Evolutionary conservation across 139 green algal genomes (phyloP), one percentile per base, ranked within the genome.

Genomic region (Spirogloea muscicola): DNA sequence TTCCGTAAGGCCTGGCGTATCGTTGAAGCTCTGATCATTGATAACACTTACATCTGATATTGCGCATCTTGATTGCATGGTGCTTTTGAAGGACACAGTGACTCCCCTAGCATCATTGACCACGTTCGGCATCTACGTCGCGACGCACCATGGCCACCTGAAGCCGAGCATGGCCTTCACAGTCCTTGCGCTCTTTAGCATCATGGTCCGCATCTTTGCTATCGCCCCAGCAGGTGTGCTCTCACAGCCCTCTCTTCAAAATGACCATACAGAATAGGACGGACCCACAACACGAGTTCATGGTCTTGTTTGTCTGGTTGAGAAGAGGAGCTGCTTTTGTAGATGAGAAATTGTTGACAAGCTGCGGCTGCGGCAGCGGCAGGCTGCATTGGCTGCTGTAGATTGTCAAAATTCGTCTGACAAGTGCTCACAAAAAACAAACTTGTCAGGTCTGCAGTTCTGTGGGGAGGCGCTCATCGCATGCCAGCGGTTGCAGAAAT

Each of bases 171-270:
- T 40, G 9, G 57, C 69, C 10, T 77, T 77, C 43, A 37, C 46
- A 2, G 38, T 68, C 6, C 69, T 77, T 13, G 69, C 69, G 29
- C 25, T 77, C 34, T 77, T 77, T 57, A 70, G 57, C 39, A 68
- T 77, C 31, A 69, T 77, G 55, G 69, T 77, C 4, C 69, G 69
- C 1, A 57, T 77, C 55, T 77, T 77, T 40, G 68, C 58, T 57
- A 69, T 77, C 69, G 55, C 57, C 2, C 69, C 69, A 6, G n/a
- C 18, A 13, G 66, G 66, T 74, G 21, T 40, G 66, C 25, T 13
- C 44, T n/a, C n/a, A n/a, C 46, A 4, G 21, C 46, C 25, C 46
- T 57, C 21, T n/a, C 46, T n/a, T n/a, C 1, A 21, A 21, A 21
- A n/a, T 33, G 4, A 25, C 13, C 2, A 3, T 31, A 16, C 10